Evolutionary conservation across 495 filamentous ascomycete species (phyloP).

Genomic region (Aspergillus sparsus): DNA sequence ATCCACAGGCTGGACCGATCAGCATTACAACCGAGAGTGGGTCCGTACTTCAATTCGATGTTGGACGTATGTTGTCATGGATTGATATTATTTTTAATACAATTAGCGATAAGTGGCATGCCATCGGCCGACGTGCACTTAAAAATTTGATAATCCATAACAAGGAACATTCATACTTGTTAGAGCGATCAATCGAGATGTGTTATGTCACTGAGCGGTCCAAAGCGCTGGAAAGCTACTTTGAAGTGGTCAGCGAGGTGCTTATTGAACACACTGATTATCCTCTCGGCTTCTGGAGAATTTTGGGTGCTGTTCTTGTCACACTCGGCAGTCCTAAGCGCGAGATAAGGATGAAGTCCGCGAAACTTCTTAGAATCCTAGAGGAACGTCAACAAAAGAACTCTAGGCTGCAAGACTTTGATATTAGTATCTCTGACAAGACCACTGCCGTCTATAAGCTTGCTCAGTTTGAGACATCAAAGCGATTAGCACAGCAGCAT

Average conservation of each 20-base stretch:
- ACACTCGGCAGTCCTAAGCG: slow-evolving; percentile 88
- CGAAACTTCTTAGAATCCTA: slow-evolving; percentile 75
- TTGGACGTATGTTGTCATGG: slow-evolving; percentile 89
- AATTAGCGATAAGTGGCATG: slow-evolving; percentile 82
- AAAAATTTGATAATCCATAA: slow-evolving; percentile 92
- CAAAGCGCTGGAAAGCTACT: slow-evolving; percentile 91
- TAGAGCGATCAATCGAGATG: slow-evolving; percentile 83
- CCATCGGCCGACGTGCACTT: slow-evolving; percentile 86
- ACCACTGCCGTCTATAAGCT: slow-evolving; percentile 97
- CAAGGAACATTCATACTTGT: slow-evolving; percentile 74
- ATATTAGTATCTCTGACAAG: slow-evolving; percentile 97
- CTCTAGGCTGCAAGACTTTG: slow-evolving; percentile 92
- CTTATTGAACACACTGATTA: slow-evolving; percentile 79
- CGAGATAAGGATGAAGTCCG: slow-evolving; percentile 84
- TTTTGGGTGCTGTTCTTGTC: slow-evolving; percentile 83
- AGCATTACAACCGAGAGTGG: slow-evolving; percentile 83
- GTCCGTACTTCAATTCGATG: slow-evolving; percentile 82
- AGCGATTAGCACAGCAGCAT: slow-evolving; percentile 83
- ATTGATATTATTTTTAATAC: slow-evolving; percentile 91
- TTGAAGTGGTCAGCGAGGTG: slow-evolving; percentile 86
- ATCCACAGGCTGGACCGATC: slow-evolving; percentile 72
- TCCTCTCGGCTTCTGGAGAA: slow-evolving; percentile 82
- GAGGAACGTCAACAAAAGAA: slow-evolving; percentile 83
- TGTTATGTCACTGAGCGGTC: slow-evolving; percentile 72
- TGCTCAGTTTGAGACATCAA: slow-evolving; percentile 95